A percentile compares a stretch with the other conserved stretches of the same genome.
phyloP scores from a whole-genome alignment of 108 stramenopile species.

The Nannochloropsis salina region DNA sequence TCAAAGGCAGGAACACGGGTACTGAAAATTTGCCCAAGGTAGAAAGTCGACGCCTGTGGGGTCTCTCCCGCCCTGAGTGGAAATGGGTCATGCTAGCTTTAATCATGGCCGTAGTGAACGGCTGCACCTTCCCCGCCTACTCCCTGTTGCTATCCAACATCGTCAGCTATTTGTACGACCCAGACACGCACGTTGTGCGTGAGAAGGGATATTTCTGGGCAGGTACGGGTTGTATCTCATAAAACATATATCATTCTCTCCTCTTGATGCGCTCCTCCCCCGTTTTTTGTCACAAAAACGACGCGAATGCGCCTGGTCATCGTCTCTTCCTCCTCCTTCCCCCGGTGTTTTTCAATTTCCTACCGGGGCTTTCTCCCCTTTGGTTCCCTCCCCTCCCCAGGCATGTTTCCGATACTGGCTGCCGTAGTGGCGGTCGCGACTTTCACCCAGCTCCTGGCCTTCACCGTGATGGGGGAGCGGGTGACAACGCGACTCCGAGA shows the following conservation, averaged over 20 bases:
- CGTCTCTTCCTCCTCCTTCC: no score
- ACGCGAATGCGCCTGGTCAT: no score
- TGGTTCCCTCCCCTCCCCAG: background rate
- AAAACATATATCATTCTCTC: background rate
- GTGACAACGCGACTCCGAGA: constrained; percentile 46
- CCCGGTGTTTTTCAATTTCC: no score
- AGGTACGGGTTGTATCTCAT: background rate
- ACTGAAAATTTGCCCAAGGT: background rate
- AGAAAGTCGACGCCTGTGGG: constrained; percentile 35
- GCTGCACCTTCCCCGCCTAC: background rate
- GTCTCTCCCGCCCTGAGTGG: constrained; percentile 30
- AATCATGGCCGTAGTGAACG: background rate
- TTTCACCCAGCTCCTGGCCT: constrained; percentile 39
- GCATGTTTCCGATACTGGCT: constrained; percentile 45
- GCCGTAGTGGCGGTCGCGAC: constrained; percentile 27
- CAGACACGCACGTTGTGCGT: background rate
- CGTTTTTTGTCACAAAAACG: no score
- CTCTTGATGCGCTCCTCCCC: background rate
- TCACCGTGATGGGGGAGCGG: constrained; percentile 49
- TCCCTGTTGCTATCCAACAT: background rate
- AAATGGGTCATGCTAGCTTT: constrained; percentile 18
- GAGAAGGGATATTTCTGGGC: background rate
- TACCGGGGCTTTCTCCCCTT: background rate
- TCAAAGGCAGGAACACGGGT: background rate
- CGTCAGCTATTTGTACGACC: constrained; percentile 10